phyloP scores from a whole-genome alignment of 2,329 filamentous ascomycete genomes.

The Chaetomiaceae sp. region DNA sequence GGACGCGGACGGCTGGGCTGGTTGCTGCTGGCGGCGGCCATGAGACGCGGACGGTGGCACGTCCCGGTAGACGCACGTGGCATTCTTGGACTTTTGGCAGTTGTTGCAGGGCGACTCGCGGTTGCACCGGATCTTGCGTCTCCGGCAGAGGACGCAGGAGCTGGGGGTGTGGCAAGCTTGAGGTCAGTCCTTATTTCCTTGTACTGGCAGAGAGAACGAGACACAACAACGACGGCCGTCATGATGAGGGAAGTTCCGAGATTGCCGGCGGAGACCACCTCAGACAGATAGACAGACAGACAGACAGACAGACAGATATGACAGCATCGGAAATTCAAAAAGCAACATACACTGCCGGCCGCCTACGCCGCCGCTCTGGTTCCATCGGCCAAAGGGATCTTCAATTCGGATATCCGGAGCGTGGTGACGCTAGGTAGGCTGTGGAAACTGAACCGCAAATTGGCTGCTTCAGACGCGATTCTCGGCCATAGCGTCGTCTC shows the following conservation, averaged over 20 bases:
- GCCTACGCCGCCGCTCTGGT: slow-evolving; percentile 16
- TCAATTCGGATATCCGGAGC: not conserved
- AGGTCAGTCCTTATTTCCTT: slow-evolving; percentile 4
- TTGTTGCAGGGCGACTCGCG: slow-evolving; percentile 36
- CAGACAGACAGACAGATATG: no score
- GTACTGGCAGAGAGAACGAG: no score
- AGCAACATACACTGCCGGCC: slow-evolving; percentile 17
- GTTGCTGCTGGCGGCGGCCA: slow-evolving; percentile 7
- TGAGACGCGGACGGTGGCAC: slow-evolving; percentile 2
- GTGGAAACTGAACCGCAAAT: no score
- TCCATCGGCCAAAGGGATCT: slow-evolving; percentile 2
- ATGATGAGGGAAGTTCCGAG: not conserved
- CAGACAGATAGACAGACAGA: no score
- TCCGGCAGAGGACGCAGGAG: slow-evolving; percentile 37
- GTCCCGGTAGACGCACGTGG: slow-evolving; percentile 31
- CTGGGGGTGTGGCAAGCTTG: slow-evolving; percentile 19
- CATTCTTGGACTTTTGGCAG: slow-evolving; percentile 34
- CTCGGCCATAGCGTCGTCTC: slow-evolving; percentile 1
- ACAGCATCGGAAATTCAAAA: no score
- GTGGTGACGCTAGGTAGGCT: no score
- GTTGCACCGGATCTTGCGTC: slow-evolving; percentile 41
- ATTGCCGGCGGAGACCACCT: no score
- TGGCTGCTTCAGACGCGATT: not conserved
- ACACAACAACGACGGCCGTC: not conserved
- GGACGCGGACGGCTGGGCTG: not conserved